phyloP scores from a whole-genome alignment of 208 protist genomes.

The Leishmania martiniquensis region DNA sequence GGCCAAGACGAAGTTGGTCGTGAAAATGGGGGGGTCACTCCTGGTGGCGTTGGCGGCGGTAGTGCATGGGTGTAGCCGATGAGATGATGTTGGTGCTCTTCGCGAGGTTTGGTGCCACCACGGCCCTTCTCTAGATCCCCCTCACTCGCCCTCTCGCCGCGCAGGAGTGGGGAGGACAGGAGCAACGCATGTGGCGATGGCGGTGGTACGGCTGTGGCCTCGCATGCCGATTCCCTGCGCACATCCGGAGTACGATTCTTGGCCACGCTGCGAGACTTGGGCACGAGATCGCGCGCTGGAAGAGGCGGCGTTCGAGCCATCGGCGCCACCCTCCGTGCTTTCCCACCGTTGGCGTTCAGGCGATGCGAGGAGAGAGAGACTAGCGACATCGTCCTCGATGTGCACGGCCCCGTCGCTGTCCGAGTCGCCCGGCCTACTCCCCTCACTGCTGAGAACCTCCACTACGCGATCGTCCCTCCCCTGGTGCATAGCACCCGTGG shows the following conservation, averaged over 20 bases:
- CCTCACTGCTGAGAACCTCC: slow-evolving; percentile 4
- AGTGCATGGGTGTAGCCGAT: neutral
- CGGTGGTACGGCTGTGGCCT: neutral
- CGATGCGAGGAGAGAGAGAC: slow-evolving; percentile 1
- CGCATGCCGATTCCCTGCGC: neutral
- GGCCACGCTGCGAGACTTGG: neutral
- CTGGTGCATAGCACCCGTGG: neutral
- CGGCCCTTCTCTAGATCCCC: neutral
- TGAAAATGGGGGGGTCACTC: neutral
- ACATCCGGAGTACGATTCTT: neutral
- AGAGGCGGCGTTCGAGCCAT: neutral
- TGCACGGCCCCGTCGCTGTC: neutral
- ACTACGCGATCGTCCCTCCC: neutral
- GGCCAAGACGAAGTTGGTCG: neutral
- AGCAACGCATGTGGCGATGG: neutral
- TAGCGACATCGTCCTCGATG: neutral
- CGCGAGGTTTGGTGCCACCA: neutral
- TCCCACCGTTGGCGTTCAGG: neutral
- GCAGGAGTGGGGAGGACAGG: neutral
- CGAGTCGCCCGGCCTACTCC: neutral
- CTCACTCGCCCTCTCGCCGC: neutral
- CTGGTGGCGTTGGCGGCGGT: neutral
- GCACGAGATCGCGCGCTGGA: neutral
- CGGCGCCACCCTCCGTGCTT: slow-evolving; percentile 2
- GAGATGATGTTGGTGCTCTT: neutral